Evolutionary conservation across 2,329 filamentous ascomycete species (phyloP).

Genomic region (Neofusicoccum parvum): DNA sequence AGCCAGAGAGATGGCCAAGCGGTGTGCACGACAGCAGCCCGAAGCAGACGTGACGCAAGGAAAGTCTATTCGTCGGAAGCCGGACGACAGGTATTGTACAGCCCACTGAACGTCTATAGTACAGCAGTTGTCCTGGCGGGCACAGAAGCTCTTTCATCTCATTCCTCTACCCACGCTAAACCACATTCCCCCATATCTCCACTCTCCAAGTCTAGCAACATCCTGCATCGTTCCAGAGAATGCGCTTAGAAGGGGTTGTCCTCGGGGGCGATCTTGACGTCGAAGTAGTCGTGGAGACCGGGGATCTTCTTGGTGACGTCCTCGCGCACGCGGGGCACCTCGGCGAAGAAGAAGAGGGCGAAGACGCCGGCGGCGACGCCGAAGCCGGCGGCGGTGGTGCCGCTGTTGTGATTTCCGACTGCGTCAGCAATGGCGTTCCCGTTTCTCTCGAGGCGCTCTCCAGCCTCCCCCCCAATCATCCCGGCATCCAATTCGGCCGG

Average conservation of each 20-base stretch:
- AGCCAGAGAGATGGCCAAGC: background rate
- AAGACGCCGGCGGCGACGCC: conserved; percentile 60
- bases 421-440: background rate
- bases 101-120: conserved; percentile 11
- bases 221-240: background rate
- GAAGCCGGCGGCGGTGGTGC: conserved; percentile 54
- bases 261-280: conserved; percentile 61
- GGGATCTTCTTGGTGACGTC: conserved; percentile 65
- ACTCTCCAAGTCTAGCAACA: background rate
- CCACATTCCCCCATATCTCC: background rate
- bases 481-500: background rate
- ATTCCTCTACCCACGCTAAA: background rate
- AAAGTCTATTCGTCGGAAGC: conserved; percentile 16
- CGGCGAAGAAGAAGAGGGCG: conserved; percentile 66
- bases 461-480: no score
- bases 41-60: background rate
- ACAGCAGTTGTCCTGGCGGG: conserved; percentile 4
- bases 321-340: conserved; percentile 62
- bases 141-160: conserved; percentile 9
- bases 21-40: background rate
- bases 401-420: conserved; percentile 26
- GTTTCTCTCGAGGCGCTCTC: background rate
- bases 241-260: conserved; percentile 60
- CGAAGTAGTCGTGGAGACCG: conserved; percentile 59
- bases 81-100: conserved; percentile 10